Evolutionary conservation across 805 yeast species (phyloP), one percentile per base, ranked within the genome.

Genomic region (Blastobotrys terrestris): DNA sequence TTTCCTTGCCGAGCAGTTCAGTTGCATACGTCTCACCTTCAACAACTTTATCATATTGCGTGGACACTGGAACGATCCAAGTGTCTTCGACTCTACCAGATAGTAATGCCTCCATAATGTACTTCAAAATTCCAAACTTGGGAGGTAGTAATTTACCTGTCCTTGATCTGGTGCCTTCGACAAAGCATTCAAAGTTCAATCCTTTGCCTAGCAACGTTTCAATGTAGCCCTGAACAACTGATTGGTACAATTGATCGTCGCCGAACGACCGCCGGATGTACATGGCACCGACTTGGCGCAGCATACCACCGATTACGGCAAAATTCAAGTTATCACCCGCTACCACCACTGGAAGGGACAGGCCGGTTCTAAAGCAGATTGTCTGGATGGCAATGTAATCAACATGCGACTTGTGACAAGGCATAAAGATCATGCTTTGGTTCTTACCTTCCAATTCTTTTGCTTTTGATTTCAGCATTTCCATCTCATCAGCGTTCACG

Each of bases 271-370:
- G 70, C 50, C 81, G 75, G 59, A 81, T 81, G 68, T 74, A 81
- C 57, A 80, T 73, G 15, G 83, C 85, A 1, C 86, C 86, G 49
- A 70, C 67, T 40, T 70, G 73, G 52, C 77, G 74, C 57, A 81
- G 67, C 49, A 78, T 66, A 6, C 69, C 66, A 3, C 84, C 84
- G 46, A 81, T 72, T 4, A 80, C 67, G 1, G 83, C 78, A 45
- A 81, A 80, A 59, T 81, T 80, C 60, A 81, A 73, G 62, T 81
- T 81, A 48, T 81, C 85, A n/a, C 86, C 86, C 1, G 86, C 85
- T 39, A 81, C 77, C 4, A 81, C 83, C 3, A 76, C 66, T 1
- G 86, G 86, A 8, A 74, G 64, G 2, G 83, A 71, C 51, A 81
- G 63, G 22, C 79, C 80, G 57, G 80, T 72, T 35, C 85, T 67